Conservation (phyloP, 1,139 yeast genomes). For the Suhomyces wounanorum region DNA sequence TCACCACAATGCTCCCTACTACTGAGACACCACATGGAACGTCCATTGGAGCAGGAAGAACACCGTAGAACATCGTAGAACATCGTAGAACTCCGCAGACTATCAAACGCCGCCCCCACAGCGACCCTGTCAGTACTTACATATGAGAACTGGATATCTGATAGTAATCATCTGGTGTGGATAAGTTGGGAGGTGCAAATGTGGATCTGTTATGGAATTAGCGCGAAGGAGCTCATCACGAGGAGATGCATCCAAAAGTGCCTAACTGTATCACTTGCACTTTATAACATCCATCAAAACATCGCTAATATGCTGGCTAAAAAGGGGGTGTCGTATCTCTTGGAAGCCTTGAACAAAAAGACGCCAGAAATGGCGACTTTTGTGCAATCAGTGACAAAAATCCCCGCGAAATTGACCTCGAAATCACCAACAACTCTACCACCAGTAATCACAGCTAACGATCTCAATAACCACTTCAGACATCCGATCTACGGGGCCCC, state of each 20-base stretch:
- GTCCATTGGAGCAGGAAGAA: not conserved
- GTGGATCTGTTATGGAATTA: not conserved
- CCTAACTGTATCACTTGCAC: not conserved
- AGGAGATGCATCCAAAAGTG: not conserved
- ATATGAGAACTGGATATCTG: conserved; percentile 6
- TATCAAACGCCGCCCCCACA: not conserved
- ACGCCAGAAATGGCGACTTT: not conserved
- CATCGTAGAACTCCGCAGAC: not conserved
- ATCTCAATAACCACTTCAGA: conserved; percentile 28
- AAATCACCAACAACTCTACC: not conserved
- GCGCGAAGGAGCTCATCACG: conserved; percentile 1
- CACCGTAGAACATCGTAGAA: not conserved
- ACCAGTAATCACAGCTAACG: conserved; percentile 25
- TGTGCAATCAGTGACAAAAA: not conserved
- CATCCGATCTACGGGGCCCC: conserved; percentile 19
- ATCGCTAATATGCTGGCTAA: not conserved
- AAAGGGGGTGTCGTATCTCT: conserved; percentile 19
- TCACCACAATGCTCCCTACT: not conserved
- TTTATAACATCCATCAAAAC: not conserved
- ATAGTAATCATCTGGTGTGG: conserved; percentile 5
- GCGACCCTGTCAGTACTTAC: conserved; percentile 4
- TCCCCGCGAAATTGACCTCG: not conserved
- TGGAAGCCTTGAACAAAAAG: conserved; percentile 10
- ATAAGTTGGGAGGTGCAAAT: not conserved
- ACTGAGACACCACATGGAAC: not conserved